phyloP scores from a whole-genome alignment of 495 filamentous ascomycete genomes.

The Podospora didyma region DNA sequence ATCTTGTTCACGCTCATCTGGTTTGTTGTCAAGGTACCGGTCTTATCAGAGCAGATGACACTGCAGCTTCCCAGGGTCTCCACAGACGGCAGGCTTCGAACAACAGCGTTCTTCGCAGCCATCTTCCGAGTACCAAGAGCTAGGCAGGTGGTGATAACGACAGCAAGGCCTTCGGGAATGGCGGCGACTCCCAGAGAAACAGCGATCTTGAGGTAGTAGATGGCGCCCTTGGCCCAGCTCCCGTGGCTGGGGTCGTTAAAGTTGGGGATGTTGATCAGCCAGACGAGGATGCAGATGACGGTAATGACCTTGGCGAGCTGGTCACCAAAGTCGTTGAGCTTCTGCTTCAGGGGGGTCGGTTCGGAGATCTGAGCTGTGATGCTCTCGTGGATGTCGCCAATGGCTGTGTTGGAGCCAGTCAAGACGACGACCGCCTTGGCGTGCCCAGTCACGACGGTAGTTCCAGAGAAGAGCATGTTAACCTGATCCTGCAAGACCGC shows the following conservation, averaged over 20 bases:
- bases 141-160: constrained; percentile 96
- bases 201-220: constrained; percentile 99
- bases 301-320: constrained; percentile 96
- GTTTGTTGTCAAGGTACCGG: constrained; percentile 96
- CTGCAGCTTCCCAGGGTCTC: constrained; percentile 99
- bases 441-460: constrained; percentile 91
- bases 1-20: constrained; percentile 98
- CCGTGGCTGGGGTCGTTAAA: constrained; percentile 94
- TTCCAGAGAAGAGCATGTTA: constrained; percentile 98
- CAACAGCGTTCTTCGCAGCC: constrained; percentile 97
- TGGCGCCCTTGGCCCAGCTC: constrained; percentile 94
- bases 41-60: constrained; percentile 99
- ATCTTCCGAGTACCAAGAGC: constrained; percentile 95
- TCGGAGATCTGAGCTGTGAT: constrained; percentile 97
- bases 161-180: constrained; percentile 94
- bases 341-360: constrained; percentile 95
- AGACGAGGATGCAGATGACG: constrained; percentile 91
- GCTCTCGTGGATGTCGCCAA: constrained; percentile 98
- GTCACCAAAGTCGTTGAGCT: constrained; percentile 97
- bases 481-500: constrained; percentile 96
- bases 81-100: constrained; percentile 91
- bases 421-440: constrained; percentile 89
- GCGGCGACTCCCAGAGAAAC: constrained; percentile 97
- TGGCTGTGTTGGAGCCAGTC: constrained; percentile 88
- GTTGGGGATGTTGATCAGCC: constrained; percentile 96